These are phyloP conservation scores for Heterobasidion occidentale DNA, from an alignment of 1,284 basidiomycete species.

Conservation along the genomic window DNA sequence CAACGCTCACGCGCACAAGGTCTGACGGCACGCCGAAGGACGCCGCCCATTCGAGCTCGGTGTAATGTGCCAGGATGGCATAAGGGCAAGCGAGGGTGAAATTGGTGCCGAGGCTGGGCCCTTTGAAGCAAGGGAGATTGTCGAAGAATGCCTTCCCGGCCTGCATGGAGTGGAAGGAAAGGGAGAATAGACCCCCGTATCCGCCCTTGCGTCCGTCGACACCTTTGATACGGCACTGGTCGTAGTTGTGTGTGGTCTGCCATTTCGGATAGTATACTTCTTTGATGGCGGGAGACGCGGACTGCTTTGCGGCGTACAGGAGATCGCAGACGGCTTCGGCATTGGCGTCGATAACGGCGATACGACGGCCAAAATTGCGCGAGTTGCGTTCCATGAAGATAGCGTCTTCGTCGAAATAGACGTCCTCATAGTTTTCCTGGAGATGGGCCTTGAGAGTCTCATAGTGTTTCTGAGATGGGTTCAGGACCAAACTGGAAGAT, in stretches of 20 bases:
- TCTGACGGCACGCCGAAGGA: conserved; percentile 80
- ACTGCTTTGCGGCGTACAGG: conserved; percentile 54
- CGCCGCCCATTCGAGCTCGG: conserved; percentile 90
- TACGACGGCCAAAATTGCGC: conserved; percentile 79
- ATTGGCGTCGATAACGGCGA: conserved; percentile 77
- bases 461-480: conserved; percentile 73
- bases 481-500: conserved; percentile 69
- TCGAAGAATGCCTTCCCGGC: conserved; percentile 88
- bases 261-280: conserved; percentile 90
- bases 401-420: conserved; percentile 88
- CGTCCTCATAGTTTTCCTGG: conserved; percentile 71
- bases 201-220: conserved; percentile 41
- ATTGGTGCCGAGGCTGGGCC: conserved; percentile 92
- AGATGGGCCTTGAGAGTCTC: conserved; percentile 54
- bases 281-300: conserved; percentile 42
- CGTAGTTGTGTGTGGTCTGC: conserved; percentile 69
- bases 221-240: conserved; percentile 40
- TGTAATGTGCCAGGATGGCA: conserved; percentile 88
- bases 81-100: conserved; percentile 95
- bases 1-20: conserved; percentile 86
- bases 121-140: conserved; percentile 77
- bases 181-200: conserved; percentile 88
- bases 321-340: conserved; percentile 78
- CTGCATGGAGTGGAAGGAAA: conserved; percentile 70
- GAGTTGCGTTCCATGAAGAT: conserved; percentile 98